A percentile compares a stretch with the other conserved stretches of the same genome.
Evolutionary conservation across 805 yeast genomes (phyloP).

Genomic region (Kodamaea hsintzibuensis): DNA sequence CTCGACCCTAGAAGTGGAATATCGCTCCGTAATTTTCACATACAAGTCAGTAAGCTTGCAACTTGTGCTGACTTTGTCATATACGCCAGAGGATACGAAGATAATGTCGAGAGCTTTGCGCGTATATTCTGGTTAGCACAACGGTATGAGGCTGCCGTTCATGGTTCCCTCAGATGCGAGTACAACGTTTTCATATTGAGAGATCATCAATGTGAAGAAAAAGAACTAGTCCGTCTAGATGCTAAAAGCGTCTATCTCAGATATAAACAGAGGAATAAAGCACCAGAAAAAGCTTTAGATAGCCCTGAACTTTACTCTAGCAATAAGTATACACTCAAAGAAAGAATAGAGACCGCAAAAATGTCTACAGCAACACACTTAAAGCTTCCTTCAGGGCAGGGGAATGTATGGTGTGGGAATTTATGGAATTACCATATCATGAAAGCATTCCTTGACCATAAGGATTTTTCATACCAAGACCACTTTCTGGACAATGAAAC

Average conservation of each 20-base stretch:
- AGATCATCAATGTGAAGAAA: conserved; percentile 7
- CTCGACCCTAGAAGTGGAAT: conserved; percentile 73
- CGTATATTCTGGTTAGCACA: conserved; percentile 42
- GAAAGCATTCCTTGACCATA: conserved; percentile 16
- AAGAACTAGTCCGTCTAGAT: not conserved
- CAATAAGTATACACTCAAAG: conserved; percentile 27
- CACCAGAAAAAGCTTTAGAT: not conserved
- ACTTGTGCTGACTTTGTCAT: conserved; percentile 72
- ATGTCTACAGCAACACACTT: conserved; percentile 80
- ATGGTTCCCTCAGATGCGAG: conserved; percentile 1
- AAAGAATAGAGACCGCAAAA: conserved; percentile 76
- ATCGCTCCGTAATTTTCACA: conserved; percentile 78
- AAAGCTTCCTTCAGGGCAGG: conserved; percentile 8
- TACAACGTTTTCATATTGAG: conserved; percentile 25
- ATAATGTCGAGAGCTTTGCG: conserved; percentile 23
- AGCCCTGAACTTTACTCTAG: not conserved
- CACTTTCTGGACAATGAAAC: not conserved
- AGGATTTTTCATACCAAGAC: conserved; percentile 13
- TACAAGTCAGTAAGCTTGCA: conserved; percentile 81
- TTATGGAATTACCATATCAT: conserved; percentile 63
- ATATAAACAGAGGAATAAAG: not conserved
- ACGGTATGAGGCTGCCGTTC: conserved; percentile 20
- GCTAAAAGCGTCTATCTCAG: conserved; percentile 3
- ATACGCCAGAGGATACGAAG: conserved; percentile 39
- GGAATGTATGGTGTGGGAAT: conserved; percentile 80